Evolutionary conservation across 805 yeast species (phyloP), one percentile per base, ranked within the genome.

Genomic region (Starmerella powellii): DNA sequence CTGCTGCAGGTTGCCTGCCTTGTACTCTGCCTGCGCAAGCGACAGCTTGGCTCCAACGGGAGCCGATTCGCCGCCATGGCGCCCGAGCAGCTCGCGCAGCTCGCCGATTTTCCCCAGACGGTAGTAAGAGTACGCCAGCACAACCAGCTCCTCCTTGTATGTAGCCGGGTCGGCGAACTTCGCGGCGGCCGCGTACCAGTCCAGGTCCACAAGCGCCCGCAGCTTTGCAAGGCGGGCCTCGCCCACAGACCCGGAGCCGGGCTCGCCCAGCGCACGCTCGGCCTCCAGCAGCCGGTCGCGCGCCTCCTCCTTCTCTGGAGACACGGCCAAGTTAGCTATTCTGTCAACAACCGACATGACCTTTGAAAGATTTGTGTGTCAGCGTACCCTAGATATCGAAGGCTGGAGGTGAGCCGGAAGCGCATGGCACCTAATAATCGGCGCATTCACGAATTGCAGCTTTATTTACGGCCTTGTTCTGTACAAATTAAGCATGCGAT

Each of bases 201-300:
- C 85, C 44, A 72, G 59, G 51, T 74, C 74, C 56, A 76, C 74
- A 55, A 76, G 63, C 3, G 84, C 73, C 11, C 74, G 72, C 28
- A 78, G 56, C 54, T 76, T 72, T 29, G 64, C 59, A 34, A 54
- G 60, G 32, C 59, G 50, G 4, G 70, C 66, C 2, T 46, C 45
- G 12, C 48, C 33, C 41, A 62, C 63, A 8, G 52, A 37, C 3
- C 61, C 36, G 8, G n/a, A 18, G 13, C 26, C 54, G 29, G 59
- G 54, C 23, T 46, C 49, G 17, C 52, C 47, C 34, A 67, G 55
- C 24, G 56, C 55, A 20, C 48, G 46, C 34, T 51, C 48, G 1
- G 64, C 64, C 6, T 52, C 35, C n/a, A 54, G 60, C 29, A 57
- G 56, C 11, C 62, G 66, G 35, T 59, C 58, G 27, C 49, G 52